Conservation (phyloP, 768 basidiomycete genomes). For the Lactifluus rugatus region DNA sequence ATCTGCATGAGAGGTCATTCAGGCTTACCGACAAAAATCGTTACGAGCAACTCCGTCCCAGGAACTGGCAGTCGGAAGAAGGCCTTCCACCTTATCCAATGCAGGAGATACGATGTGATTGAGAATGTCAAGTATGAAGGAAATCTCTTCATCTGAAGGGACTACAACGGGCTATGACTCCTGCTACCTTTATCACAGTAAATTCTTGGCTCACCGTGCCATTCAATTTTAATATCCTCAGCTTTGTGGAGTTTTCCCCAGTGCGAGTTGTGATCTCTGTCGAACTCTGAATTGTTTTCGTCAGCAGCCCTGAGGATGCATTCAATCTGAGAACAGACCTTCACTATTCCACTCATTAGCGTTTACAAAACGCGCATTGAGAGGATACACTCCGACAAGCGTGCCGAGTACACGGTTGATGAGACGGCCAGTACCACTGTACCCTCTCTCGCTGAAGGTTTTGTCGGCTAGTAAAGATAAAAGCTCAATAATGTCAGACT, state of each 20-base stretch:
- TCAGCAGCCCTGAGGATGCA: not conserved
- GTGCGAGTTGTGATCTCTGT: constrained; percentile 47
- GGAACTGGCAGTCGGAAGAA: constrained; percentile 43
- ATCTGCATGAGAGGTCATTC: not conserved
- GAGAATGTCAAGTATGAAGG: constrained; percentile 70
- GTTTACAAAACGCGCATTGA: constrained; percentile 76
- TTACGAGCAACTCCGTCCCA: constrained; percentile 66
- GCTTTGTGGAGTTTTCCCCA: constrained; percentile 80
- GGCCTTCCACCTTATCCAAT: constrained; percentile 52
- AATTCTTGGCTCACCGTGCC: constrained; percentile 56
- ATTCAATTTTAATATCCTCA: constrained; percentile 73
- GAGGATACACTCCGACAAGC: constrained; percentile 63
- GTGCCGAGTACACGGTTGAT: constrained; percentile 69
- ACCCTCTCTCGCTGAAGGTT: constrained; percentile 84
- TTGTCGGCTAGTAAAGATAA: constrained; percentile 61
- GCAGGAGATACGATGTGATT: constrained; percentile 56
- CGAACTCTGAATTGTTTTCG: constrained; percentile 38
- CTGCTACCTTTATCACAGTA: not conserved
- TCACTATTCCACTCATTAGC: constrained; percentile 67
- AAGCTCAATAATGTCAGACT: constrained; percentile 51
- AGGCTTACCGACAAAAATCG: constrained; percentile 70
- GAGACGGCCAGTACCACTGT: constrained; percentile 67
- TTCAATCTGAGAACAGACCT: constrained; percentile 37
- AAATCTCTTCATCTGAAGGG: constrained; percentile 60
- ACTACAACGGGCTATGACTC: constrained; percentile 30